Evolutionary conservation across 2,329 filamentous ascomycete genomes (phyloP), one percentile per base, ranked within the genome.

Genomic region (Xylariaceae sp.): DNA sequence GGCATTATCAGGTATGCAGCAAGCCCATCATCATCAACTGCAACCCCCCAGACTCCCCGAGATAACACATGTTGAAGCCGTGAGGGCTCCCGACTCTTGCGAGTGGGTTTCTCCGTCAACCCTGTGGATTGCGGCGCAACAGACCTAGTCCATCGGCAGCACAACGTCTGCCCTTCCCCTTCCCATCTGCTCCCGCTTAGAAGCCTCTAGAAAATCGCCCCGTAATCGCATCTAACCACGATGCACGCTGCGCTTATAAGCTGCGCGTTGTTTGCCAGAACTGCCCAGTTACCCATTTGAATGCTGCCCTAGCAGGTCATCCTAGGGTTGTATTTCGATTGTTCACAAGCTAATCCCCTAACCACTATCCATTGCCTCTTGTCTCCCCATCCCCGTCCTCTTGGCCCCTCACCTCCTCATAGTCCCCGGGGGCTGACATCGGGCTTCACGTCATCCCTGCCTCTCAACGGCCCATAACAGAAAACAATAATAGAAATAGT

Each of bases 191-290:
- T 48, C 45, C 44, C 55, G 37, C 23, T 30, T n/a, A 17, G 57
- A 59, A 59, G 53, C 53, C 52, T 59, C 53, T 54, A 51, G 53
- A 59, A 59, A 30, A 9, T 39, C 5, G 53, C 45, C 53, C 57
- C 57, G 50, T 57, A 35, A 30, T n/a, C 35, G 39, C n/a, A 55
- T 17, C 47, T 51, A 18, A 35, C 30, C 51, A 56, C 49, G 52
- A 61, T 61, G 59, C 49, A 9, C 45, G 51, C 3, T 18, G 10
- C 11, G 18, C 34, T 35, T 11, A 17, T 42, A 9, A 44, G 52
- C n/a, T 44, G 51, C 17, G 34, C 10, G 35, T 50, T 23, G 51
- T 42, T 58, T 44, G 51, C 58, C 55, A 61, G 42, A 39, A 11
- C 42, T 37, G 55, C 49, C 37, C 42, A 30, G 23, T 30, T 30